Percentiles rank a stretch among this genome's conserved stretches.
These are phyloP conservation scores for Podila horticola DNA, from an alignment of 192 early-diverging fungal species.

Conservation along the genomic window DNA sequence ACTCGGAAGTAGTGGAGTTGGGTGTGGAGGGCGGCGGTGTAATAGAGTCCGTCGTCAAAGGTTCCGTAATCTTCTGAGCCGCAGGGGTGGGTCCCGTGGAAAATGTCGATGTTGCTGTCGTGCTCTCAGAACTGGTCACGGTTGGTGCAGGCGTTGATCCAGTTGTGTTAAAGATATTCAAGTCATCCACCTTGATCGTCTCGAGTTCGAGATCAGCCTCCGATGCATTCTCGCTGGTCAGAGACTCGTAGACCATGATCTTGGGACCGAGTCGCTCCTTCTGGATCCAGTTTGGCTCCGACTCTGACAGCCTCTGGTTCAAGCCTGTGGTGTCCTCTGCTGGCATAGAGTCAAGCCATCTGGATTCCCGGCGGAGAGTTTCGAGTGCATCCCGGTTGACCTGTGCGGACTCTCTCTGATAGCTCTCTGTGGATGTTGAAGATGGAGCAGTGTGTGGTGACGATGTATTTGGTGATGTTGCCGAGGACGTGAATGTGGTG, in stretches of 20 bases:
- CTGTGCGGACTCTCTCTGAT: not conserved
- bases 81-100: not conserved
- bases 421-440: not conserved
- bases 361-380: constrained; percentile 29
- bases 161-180: not conserved
- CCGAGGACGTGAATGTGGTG: not conserved
- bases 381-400: constrained; percentile 32
- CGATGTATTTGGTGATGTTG: not conserved
- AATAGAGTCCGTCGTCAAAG: not conserved
- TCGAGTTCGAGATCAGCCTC: not conserved
- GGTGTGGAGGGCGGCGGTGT: not conserved
- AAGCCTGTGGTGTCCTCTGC: constrained; percentile 36
- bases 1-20: not conserved
- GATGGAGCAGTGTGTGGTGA: not conserved
- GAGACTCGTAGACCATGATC: constrained; percentile 42
- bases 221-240: not conserved
- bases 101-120: not conserved
- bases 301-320: constrained; percentile 13
- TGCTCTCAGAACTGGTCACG: not conserved
- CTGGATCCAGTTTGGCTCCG: constrained; percentile 10
- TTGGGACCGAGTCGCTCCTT: constrained; percentile 29
- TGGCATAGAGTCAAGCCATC: constrained; percentile 37
- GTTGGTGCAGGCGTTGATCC: not conserved
- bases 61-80: not conserved
- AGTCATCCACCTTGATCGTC: not conserved